Evolutionary conservation across 1,284 basidiomycete species (phyloP).

Genomic region (Sporisorium iseilematis-ciliati): DNA sequence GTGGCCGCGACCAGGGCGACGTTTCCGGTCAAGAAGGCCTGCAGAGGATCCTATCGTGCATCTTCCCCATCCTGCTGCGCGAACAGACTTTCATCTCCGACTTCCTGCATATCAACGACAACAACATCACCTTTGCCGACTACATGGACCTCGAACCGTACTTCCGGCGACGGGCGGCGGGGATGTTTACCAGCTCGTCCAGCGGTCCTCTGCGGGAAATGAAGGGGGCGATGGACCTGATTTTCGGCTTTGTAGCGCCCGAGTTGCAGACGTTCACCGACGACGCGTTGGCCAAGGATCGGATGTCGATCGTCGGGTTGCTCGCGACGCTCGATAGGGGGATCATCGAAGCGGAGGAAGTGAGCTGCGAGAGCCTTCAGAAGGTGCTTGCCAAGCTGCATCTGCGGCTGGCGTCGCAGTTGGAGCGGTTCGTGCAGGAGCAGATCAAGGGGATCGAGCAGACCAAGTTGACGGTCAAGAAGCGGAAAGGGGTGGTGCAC

Average conservation of each 20-base stretch:
- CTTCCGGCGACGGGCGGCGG: conserved; percentile 87
- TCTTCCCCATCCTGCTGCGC: conserved; percentile 80
- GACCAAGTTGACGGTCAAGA: conserved; percentile 90
- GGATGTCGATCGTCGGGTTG: conserved; percentile 85
- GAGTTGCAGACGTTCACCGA: conserved; percentile 90
- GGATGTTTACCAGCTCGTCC: conserved; percentile 41
- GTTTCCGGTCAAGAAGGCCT: conserved; percentile 76
- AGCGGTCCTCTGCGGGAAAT: conserved; percentile 58
- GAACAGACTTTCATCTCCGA: conserved; percentile 91
- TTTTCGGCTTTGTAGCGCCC: conserved; percentile 89
- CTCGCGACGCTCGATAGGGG: conserved; percentile 84
- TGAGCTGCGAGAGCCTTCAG: conserved; percentile 80
- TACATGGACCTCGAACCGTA: conserved; percentile 94
- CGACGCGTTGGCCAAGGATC: conserved; percentile 79
- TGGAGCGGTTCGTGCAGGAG: conserved; percentile 72
- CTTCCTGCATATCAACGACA: conserved; percentile 87
- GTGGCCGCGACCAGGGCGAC: conserved; percentile 23
- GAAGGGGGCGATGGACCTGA: conserved; percentile 83
- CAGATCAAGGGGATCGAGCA: conserved; percentile 84
- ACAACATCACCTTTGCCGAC: conserved; percentile 88
- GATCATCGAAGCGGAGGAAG: conserved; percentile 81
- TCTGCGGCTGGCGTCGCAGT: conserved; percentile 65
- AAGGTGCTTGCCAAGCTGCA: conserved; percentile 85
- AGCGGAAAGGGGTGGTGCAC: conserved; percentile 89
- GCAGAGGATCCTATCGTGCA: conserved; percentile 79